Conservation (phyloP, 2,329 filamentous ascomycete genomes). For the Sclerotinia glacialis region DNA sequence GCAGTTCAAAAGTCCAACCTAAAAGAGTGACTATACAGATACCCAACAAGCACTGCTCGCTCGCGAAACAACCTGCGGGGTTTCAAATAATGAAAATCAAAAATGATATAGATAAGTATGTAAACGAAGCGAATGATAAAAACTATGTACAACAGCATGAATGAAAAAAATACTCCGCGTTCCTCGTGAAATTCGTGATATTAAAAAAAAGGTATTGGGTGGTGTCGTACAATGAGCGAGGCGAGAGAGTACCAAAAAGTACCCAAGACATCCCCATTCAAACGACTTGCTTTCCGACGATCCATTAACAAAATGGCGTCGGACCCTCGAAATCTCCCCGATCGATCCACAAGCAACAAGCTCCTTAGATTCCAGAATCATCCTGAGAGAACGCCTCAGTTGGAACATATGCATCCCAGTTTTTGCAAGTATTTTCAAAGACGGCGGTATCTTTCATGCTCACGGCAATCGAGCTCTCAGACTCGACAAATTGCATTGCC, state of each 20-base stretch:
- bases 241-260: background rate
- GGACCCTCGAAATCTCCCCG: background rate
- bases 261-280: background rate
- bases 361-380: slow-evolving; percentile 35
- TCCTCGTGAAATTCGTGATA: background rate
- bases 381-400: slow-evolving; percentile 29
- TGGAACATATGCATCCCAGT: slow-evolving; percentile 30
- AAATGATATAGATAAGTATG: too few relatives aligned
- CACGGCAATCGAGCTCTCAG: slow-evolving; percentile 29
- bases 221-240: background rate
- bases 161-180: background rate
- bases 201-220: background rate
- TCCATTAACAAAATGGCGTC: background rate
- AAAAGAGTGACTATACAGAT: background rate
- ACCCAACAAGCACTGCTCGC: background rate
- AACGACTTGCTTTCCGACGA: background rate
- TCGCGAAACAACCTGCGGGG: background rate
- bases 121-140: background rate
- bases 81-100: too few relatives aligned
- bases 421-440: slow-evolving; percentile 29
- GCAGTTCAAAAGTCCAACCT: background rate
- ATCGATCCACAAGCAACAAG: background rate
- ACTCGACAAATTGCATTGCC: slow-evolving; percentile 50
- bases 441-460: slow-evolving; percentile 25
- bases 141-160: background rate